A percentile compares a stretch with the other conserved stretches of the same genome.
phyloP scores from a whole-genome alignment of 768 basidiomycete species.

The Tephrocybe sp. region DNA sequence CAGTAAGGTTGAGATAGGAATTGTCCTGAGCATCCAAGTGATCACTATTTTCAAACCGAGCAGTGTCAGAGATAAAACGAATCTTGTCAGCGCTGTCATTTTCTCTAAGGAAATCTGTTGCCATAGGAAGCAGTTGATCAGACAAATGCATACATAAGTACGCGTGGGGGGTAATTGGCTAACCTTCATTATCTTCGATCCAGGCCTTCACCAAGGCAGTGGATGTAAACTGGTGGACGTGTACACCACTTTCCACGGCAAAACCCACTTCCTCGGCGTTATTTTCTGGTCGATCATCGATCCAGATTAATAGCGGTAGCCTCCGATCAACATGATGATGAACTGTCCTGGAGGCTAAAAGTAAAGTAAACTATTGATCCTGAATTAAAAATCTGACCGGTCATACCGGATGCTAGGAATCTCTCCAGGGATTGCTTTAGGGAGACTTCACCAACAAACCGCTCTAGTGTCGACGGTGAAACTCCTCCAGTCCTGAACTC shows the following conservation, averaged over 20 bases:
- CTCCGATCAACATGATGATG: conserved; percentile 4
- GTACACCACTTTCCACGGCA: conserved; percentile 18
- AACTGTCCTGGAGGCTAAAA: too few relatives aligned
- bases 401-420: conserved; percentile 15
- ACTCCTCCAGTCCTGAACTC: conserved; percentile 23
- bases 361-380: too few relatives aligned
- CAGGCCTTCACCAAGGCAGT: conserved; percentile 24
- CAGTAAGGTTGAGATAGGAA: conserved; percentile 17
- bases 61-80: conserved; percentile 24
- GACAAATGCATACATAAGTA: background rate
- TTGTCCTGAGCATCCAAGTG: background rate
- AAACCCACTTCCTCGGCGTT: conserved; percentile 17
- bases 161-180: background rate
- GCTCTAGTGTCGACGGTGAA: conserved; percentile 19
- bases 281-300: conserved; percentile 22
- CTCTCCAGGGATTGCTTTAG: conserved; percentile 20
- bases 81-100: conserved; percentile 17
- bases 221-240: conserved; percentile 21
- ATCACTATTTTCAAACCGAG: conserved; percentile 15
- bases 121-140: background rate
- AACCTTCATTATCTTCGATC: conserved; percentile 26
- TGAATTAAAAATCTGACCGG: background rate
- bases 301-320: conserved; percentile 26
- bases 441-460: conserved; percentile 19
- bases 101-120: conserved; percentile 17